Base-by-base conservation (phyloP, 1,284 basidiomycete genomes). In the Fomitiporia mediterranea region DNA sequence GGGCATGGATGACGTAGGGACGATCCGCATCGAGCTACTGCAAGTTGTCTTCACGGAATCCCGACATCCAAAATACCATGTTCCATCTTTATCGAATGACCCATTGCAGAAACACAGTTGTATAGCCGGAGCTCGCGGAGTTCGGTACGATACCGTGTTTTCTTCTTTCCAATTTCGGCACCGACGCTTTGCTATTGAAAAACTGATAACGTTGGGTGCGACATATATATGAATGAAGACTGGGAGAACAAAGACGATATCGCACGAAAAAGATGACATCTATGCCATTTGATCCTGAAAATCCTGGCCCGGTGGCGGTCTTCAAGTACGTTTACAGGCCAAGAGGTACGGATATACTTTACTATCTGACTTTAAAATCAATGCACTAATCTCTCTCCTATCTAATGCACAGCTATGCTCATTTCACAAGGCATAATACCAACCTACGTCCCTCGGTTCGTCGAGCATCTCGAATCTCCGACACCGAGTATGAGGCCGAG, bases 261-360 rank as follows among this genome's bases (percentile, higher is more conserved):
- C 47, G 48, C 15, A 56, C 46, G 23, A 53, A 58, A 37, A 50
- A 50, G 35, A 50, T 50, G 46, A 58, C 51, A n/a, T 49, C 51
- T 3, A 37, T 48, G 13, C 47, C 56, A 5, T 58, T 42, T 32
- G 52, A 53, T 48, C 52, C 51, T n/a, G 32, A 21, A 4, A 40
- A 58, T 38, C 56, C 51, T 11, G 56, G 39, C 4, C 56, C 56
- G 9, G 39, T 58, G 19, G 56, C 47, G 32, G 37, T 47, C 13
- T 58, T 58, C 51, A 58, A 40, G 21, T 58, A 54, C 37, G 34
- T 58, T 11, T 58, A 58, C 46, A 47, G 56, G 35, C 51, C 56
- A 25, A 35, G 56, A 19, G 23, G 56, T 58, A 37, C 17, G 56
- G 21, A 11, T 7, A 23, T 32, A 17, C 15, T 38, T 19, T 13